Evolutionary conservation across 805 yeast species (phyloP).

Genomic region (Nakazawaea sp.): DNA sequence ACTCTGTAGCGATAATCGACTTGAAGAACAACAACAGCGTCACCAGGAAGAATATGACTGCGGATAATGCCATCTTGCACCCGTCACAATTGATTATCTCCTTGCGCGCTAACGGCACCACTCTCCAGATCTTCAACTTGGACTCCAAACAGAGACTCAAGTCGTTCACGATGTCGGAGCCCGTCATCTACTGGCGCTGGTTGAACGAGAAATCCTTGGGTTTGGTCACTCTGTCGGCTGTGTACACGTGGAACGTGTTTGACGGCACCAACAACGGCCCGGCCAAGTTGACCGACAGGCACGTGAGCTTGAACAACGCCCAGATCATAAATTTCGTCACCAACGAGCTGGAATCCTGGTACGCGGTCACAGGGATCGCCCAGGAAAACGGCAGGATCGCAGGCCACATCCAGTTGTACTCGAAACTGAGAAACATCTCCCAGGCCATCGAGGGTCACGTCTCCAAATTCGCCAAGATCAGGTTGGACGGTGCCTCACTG

Average conservation of each 20-base stretch:
- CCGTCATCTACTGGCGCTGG: slow-evolving; percentile 97
- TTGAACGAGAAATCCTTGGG: slow-evolving; percentile 67
- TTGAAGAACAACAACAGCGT: slow-evolving; percentile 71
- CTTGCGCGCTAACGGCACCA: slow-evolving; percentile 92
- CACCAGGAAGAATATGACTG: slow-evolving; percentile 89
- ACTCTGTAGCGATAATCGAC: slow-evolving; percentile 92
- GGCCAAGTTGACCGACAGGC: slow-evolving; percentile 71
- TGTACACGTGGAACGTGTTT: slow-evolving; percentile 78
- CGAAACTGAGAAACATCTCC: slow-evolving; percentile 83
- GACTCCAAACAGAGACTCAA: slow-evolving; percentile 83
- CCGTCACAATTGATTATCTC: slow-evolving; percentile 87
- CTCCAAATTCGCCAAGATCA: slow-evolving; percentile 75
- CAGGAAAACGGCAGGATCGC: slow-evolving; percentile 92
- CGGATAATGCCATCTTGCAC: slow-evolving; percentile 96
- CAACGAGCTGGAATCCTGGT: slow-evolving; percentile 80
- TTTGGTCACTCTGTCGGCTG: slow-evolving; percentile 68
- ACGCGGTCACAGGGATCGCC: slow-evolving; percentile 90
- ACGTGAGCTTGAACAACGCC: slow-evolving; percentile 65
- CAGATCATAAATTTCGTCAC: slow-evolving; percentile 90
- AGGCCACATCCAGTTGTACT: slow-evolving; percentile 91
- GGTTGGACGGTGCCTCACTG: slow-evolving; percentile 63
- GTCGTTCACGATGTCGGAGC: slow-evolving; percentile 78
- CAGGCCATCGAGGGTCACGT: slow-evolving; percentile 99
- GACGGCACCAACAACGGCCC: slow-evolving; percentile 85
- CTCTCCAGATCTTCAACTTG: slow-evolving; percentile 89